Evolutionary conservation across 2,329 filamentous ascomycete species (phyloP), one percentile per base, ranked within the genome.

Genomic region (Calonectria pseudoturangicola): DNA sequence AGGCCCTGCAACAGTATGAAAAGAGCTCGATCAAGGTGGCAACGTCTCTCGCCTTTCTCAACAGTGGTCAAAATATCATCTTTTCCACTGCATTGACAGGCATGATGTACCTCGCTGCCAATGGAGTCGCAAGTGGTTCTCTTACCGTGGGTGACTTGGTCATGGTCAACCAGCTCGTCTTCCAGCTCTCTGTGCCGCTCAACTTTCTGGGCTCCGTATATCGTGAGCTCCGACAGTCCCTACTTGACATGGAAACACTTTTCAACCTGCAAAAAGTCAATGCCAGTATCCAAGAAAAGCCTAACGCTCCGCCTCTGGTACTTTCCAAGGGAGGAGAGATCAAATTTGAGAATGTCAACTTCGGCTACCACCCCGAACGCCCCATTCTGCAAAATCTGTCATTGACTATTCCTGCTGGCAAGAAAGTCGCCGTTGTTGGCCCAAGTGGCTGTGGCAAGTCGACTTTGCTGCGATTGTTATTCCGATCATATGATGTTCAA

Each of bases 131-230:
- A 1, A 88, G 87, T 3, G 96, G 96, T 16, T 87, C 88, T 7
- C 86, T 99, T 79, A 98, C 96, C 0, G 96, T 99, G 16, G 97
- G 97, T 71, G 97, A 99, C 82, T 89, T 99, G 39, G 97, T 99
- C 82, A 97, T 99, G 95, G 95, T 99, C 77, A 99, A 99, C 84
- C 97, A 98, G 87, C 92, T 99, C 21, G 96, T 99, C 72, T 99
- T 99, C 86, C 97, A 99, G 85, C 92, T 99, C 7, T 98, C 95
- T 0, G 95, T 99, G 4, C 97, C 97, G 0, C 90, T 99, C 73
- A 99, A 99, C 88, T 99, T 99, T 84, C 88, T 99, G 4, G 97
- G 97, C n/a, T 98, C 95, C 16, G 96, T 99, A 15, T 99, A 99
- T 83, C 93, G 97, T 78, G 97, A 99, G 85, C 89, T 99, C 67